These are phyloP conservation scores for Dalbergia oliveri DNA, from an alignment of 306 rosid species.

Conservation along the genomic window DNA sequence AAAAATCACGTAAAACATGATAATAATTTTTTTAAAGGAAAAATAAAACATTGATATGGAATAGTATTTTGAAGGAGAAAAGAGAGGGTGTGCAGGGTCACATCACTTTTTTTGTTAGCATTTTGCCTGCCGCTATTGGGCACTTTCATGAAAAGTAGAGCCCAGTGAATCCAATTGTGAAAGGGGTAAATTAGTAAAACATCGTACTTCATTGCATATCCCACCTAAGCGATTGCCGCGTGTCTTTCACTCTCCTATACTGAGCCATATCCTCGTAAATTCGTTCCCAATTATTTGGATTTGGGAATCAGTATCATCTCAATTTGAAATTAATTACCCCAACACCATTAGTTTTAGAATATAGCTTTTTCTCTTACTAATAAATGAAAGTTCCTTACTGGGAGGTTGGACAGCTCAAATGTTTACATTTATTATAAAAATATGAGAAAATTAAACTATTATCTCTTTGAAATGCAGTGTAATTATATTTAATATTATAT, in stretches of 20 bases:
- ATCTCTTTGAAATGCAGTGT: too few species aligned
- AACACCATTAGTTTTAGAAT: not conserved
- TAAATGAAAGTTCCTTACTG: too few species aligned
- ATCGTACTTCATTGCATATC: too few species aligned
- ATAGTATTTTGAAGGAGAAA: not conserved
- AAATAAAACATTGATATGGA: not conserved
- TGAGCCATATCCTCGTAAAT: not conserved
- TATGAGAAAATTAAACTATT: too few species aligned
- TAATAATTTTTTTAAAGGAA: not conserved
- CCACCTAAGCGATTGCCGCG: not conserved
- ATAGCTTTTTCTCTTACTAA: not conserved
- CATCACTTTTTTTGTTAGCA: slow-evolving; percentile 47
- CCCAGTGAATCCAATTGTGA: slow-evolving; percentile 46
- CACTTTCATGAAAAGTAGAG: slow-evolving; percentile 55
- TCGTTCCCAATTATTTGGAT: slow-evolving; percentile 29
- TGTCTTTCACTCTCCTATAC: slow-evolving; percentile 31
- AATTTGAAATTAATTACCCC: not conserved
- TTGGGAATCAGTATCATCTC: not conserved
- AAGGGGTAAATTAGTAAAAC: slow-evolving; percentile 43
- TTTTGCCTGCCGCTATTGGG: slow-evolving; percentile 54
- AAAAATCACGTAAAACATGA: too few species aligned
- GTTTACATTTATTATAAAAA: too few species aligned
- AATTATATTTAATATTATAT: too few species aligned
- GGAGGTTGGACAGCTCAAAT: too few species aligned
- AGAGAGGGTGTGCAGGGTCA: slow-evolving; percentile 16